phyloP scores from a whole-genome alignment of 306 rosid species.

The Rosa lucieae region DNA sequence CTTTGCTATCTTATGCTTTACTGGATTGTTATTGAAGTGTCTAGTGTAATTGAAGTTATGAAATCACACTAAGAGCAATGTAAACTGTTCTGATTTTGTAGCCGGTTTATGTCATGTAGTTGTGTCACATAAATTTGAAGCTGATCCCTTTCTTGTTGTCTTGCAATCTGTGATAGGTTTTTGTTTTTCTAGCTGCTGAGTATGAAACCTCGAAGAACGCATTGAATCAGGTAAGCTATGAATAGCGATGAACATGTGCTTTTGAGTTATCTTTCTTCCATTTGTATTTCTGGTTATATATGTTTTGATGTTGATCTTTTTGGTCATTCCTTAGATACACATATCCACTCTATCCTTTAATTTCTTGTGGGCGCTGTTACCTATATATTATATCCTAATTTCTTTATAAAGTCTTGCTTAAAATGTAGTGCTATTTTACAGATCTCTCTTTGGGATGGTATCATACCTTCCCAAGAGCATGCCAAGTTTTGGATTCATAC shows the following conservation, averaged over 20 bases:
- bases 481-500: conserved; percentile 82
- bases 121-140: neutral
- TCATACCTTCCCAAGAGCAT: conserved; percentile 77
- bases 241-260: conserved; percentile 13
- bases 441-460: conserved; percentile 97
- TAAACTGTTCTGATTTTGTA: neutral
- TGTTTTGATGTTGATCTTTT: neutral
- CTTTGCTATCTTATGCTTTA: neutral
- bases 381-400: neutral
- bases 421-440: conserved; percentile 28
- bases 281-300: neutral
- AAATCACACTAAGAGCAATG: neutral
- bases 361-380: neutral
- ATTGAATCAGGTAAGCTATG: conserved; percentile 64
- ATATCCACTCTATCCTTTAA: neutral
- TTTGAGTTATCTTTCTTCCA: conserved; percentile 3
- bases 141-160: conserved; percentile 18
- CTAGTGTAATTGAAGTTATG: neutral
- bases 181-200: conserved; percentile 83
- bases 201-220: conserved; percentile 67
- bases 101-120: neutral
- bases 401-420: conserved; percentile 7
- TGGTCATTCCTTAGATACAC: neutral
- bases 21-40: neutral
- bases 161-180: conserved; percentile 52